phyloP scores from a whole-genome alignment of 2,329 filamentous ascomycete genomes.

The Sporothrix dimorphospora region DNA sequence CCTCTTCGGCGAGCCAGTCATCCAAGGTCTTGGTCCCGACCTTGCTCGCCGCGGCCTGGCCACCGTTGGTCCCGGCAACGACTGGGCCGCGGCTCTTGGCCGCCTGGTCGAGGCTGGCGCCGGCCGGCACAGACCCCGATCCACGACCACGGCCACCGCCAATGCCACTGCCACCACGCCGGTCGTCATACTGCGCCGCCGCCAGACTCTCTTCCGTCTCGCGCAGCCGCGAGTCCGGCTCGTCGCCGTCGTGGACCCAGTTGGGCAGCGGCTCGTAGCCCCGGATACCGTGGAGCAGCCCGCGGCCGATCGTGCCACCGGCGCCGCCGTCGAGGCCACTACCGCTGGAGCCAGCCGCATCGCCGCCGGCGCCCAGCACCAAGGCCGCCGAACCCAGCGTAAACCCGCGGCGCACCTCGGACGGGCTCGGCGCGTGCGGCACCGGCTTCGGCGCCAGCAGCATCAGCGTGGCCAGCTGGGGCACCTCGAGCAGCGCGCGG shows the following conservation, averaged over 20 bases:
- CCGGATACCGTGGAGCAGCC: conserved; percentile 64
- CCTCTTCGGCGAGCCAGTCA: conserved; percentile 83
- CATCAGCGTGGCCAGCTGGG: conserved; percentile 87
- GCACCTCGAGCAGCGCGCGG: conserved; percentile 77
- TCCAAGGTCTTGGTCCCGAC: conserved; percentile 77
- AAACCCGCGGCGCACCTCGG: conserved; percentile 77
- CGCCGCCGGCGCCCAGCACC: conserved; percentile 73
- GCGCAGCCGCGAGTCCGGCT: conserved; percentile 76
- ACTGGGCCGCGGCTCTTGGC: conserved; percentile 37
- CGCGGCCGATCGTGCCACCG: conserved; percentile 45
- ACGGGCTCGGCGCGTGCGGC: conserved; percentile 86
- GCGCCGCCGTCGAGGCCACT: neutral
- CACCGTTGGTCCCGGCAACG: conserved; percentile 53
- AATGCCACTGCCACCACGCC: conserved; percentile 28
- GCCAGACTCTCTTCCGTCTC: conserved; percentile 55
- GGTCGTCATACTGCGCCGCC: conserved; percentile 43
- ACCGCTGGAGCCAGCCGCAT: neutral
- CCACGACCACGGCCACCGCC: conserved; percentile 34
- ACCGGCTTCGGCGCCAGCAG: conserved; percentile 93
- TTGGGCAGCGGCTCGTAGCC: conserved; percentile 81
- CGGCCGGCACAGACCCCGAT: conserved; percentile 55
- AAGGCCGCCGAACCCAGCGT: conserved; percentile 83
- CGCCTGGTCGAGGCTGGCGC: conserved; percentile 65
- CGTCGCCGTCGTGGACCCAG: conserved; percentile 79
- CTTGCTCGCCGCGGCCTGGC: conserved; percentile 54